Conservation (phyloP, 73 alveolate genomes). For the Paramecium primaurelia region DNA sequence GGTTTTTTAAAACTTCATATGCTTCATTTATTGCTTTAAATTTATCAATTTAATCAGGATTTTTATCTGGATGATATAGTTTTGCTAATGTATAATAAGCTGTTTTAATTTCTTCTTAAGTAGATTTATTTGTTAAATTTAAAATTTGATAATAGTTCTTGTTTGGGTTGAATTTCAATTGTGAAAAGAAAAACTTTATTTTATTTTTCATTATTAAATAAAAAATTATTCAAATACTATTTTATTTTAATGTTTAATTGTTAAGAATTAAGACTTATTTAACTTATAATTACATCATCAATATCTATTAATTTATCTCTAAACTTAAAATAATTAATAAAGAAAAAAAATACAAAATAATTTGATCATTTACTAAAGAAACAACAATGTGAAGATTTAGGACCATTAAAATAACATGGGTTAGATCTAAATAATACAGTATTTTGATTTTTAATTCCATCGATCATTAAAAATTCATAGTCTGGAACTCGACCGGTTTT, state of each 20-base stretch:
- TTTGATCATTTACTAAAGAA: not conserved
- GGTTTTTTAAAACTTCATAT: conserved; percentile 39
- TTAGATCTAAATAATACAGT: not conserved
- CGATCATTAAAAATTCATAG: not conserved
- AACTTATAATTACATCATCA: not conserved
- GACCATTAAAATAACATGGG: not conserved
- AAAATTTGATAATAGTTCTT: conserved; percentile 36
- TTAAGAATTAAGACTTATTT: not conserved
- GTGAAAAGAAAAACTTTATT: not conserved
- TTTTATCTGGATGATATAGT: conserved; percentile 52
- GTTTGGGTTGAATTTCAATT: conserved; percentile 10
- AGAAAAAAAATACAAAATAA: not conserved
- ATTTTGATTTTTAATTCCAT: not conserved
- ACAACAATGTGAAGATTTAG: not conserved
- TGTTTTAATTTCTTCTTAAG: conserved; percentile 44
- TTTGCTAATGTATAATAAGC: conserved; percentile 45
- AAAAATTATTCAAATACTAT: not conserved
- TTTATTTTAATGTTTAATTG: not conserved
- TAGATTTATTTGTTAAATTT: not conserved
- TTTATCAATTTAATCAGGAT: conserved; percentile 38
- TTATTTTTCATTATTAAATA: not conserved
- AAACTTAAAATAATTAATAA: not conserved
- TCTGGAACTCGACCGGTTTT: conserved; percentile 14
- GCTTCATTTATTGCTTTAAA: conserved; percentile 47
- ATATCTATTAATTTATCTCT: not conserved